phyloP scores from a whole-genome alignment of 2,329 filamentous ascomycete species.

The Bipolaris gigantea region DNA sequence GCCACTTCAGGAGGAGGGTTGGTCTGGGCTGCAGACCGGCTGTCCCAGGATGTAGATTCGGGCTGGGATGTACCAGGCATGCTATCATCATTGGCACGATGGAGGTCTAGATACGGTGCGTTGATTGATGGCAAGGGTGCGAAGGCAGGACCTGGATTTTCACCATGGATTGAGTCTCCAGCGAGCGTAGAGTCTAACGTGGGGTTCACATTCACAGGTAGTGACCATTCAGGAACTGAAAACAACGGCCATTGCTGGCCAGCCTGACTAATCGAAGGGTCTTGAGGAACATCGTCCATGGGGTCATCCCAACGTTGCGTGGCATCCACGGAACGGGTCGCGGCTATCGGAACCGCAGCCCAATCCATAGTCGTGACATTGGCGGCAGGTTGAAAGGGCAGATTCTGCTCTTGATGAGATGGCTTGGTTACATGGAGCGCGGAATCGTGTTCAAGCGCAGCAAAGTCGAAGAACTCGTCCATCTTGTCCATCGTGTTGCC shows the following conservation, averaged over 20 bases:
- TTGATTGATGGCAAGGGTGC: slow-evolving; percentile 11
- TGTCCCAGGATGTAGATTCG: not conserved
- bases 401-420: not conserved
- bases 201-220: not conserved
- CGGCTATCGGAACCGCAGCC: slow-evolving; percentile 13
- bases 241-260: slow-evolving; percentile 8
- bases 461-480: slow-evolving; percentile 44
- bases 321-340: slow-evolving; percentile 2
- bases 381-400: not conserved
- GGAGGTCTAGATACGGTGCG: not conserved
- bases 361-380: slow-evolving; percentile 32
- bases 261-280: not conserved
- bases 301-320: not conserved
- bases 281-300: slow-evolving; percentile 3
- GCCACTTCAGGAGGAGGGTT: not conserved
- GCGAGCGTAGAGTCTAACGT: not conserved
- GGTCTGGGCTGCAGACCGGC: not conserved
- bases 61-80: not conserved
- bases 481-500: slow-evolving; percentile 22
- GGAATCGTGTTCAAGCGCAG: slow-evolving; percentile 30
- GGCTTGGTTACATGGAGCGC: not conserved
- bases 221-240: not conserved
- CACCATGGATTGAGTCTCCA: not conserved
- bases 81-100: not conserved
- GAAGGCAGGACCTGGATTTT: not conserved